A percentile compares a stretch with the other conserved stretches of the same genome.
phyloP scores from a whole-genome alignment of 768 basidiomycete species.

The Termitomyces sp. region DNA sequence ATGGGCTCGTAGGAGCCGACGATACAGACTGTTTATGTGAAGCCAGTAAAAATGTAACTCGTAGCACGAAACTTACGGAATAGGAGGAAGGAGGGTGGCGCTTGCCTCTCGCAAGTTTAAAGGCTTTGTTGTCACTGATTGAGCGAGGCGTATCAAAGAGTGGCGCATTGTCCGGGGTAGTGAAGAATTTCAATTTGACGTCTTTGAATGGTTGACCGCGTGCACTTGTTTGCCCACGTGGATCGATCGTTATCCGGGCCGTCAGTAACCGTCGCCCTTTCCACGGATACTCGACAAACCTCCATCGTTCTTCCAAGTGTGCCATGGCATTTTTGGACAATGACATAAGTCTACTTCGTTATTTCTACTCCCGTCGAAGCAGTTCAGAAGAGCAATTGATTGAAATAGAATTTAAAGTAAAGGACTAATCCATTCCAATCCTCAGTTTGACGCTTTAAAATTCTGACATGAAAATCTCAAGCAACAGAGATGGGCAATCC shows the following conservation, averaged over 20 bases:
- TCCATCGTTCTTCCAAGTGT: no score
- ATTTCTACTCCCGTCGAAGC: background rate
- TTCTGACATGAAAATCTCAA: background rate
- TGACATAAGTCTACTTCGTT: no score
- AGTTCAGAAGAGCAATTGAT: no score
- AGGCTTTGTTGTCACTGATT: conserved; percentile 51
- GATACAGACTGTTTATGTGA: conserved; percentile 56
- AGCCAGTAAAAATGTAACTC: background rate
- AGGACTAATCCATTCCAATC: background rate
- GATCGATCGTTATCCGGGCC: background rate
- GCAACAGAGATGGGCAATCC: conserved; percentile 22
- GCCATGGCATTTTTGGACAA: no score
- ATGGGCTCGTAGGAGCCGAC: conserved; percentile 78
- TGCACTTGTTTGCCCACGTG: background rate
- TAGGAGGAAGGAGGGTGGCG: conserved; percentile 71
- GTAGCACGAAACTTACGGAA: conserved; percentile 52
- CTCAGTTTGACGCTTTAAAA: background rate
- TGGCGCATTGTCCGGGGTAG: conserved; percentile 31
- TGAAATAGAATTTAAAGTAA: background rate
- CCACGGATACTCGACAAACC: no score
- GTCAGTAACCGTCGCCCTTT: background rate
- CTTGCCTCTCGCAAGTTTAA: conserved; percentile 60
- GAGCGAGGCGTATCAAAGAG: conserved; percentile 43
- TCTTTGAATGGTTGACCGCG: background rate
- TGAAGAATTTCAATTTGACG: background rate